Evolutionary conservation across 225 moss, liverwort and hornwort species (phyloP), one percentile per base, ranked within the genome.

Genomic region (Antitrichia curtipendula): DNA sequence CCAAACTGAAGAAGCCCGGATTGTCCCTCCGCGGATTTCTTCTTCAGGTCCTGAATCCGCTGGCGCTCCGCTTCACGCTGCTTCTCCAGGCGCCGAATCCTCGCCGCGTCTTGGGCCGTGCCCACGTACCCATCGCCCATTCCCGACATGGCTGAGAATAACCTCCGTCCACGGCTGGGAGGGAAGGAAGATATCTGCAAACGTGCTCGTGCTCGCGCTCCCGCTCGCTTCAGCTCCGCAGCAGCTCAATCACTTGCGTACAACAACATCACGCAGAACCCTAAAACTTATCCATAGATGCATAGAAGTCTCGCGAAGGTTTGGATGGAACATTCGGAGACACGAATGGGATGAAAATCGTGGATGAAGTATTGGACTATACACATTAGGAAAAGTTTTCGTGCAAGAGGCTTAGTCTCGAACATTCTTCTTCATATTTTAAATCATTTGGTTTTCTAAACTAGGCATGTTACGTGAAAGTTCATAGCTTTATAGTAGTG

Each of bases 111-210:
- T 87, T 98, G 97, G 47, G 97, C 98, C 66, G 98, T 97, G 73
- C 98, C 98, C 38, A 98, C 98, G 85, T 97, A 98, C 18, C 98
- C 98, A 91, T 97, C 98, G 57, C 98, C 98, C 98, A 98, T 98
- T 75, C 97, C 97, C 61, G 98, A 95, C 98, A 98, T 97, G 68
- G 54, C 86, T 75, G 61, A 9, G 4, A 25, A 29, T 6, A 31
- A 25, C 13, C 40, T 57, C 24, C 16, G 54, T 34, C 69, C 66
- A 7, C 28, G 16, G 2, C 52, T 7, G 54, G 5, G 23, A 22
- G 20, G 34, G 10, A 62, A 62, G 23, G 47, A 62, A 22, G 16
- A 50, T 50, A 50, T 50, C 15, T 15, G 14, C 50, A 76, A 54
- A 21, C 25, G 77, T 53, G 10, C 54, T 58, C 13, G 17, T 8